Evolutionary conservation across 108 stramenopile species (phyloP).

Genomic region (Stephanodiscus minutulus): DNA sequence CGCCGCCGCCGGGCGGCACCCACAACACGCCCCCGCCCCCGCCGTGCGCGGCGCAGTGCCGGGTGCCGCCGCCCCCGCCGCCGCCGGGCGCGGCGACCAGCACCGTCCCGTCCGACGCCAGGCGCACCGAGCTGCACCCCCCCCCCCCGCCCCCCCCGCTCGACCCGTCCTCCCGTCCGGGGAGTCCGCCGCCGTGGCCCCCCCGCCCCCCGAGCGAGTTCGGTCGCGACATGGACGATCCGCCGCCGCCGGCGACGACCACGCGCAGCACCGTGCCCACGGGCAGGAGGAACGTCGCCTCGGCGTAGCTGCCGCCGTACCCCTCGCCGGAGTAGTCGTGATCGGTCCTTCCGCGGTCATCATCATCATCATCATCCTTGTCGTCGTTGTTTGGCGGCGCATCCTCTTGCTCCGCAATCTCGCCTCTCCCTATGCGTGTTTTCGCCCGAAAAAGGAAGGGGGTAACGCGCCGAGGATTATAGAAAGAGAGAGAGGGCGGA

Average conservation of each 20-base stretch:
- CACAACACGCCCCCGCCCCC: background rate
- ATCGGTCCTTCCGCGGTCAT: too few relatives aligned
- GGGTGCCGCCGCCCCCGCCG: conserved; percentile 8
- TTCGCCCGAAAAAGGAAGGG: background rate
- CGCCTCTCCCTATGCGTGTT: conserved; percentile 1
- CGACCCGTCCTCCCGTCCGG: background rate
- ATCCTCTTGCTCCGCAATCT: background rate
- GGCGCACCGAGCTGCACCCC: background rate
- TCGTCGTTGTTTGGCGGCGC: too few relatives aligned
- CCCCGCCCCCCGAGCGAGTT: conserved; percentile 20
- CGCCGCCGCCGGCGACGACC: conserved; percentile 17
- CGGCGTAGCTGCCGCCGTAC: conserved; percentile 11
- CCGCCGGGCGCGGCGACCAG: conserved; percentile 4
- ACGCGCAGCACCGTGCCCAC: conserved; percentile 14
- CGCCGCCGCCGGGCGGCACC: background rate
- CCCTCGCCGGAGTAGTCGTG: conserved; percentile 7
- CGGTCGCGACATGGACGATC: background rate
- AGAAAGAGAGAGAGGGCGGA: background rate
- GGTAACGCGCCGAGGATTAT: background rate
- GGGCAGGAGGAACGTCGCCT: conserved; percentile 25
- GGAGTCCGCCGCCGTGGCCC: conserved; percentile 12
- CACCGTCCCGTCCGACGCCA: conserved; percentile 7
- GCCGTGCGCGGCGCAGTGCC: conserved; percentile 9
- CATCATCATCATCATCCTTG: too few relatives aligned
- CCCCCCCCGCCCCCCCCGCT: conserved; percentile 39